Base-by-base conservation (phyloP, 192 early-diverging fungal genomes). In the Coemansia sp. region DNA sequence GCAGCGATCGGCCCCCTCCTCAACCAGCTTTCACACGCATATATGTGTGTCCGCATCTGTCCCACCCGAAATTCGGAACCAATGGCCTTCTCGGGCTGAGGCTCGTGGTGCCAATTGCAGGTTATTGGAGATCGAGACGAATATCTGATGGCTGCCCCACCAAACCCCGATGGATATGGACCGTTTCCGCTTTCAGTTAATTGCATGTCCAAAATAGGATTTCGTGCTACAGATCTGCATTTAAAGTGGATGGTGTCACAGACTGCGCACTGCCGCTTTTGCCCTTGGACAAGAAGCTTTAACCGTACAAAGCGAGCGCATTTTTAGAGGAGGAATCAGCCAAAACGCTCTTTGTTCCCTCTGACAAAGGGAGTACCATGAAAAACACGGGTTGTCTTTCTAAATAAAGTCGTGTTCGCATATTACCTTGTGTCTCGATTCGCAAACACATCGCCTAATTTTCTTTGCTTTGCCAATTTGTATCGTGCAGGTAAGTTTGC, bases 81-180 rank as follows among this genome's bases (percentile, higher is more conserved):
- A 59, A 59, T 59, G 35, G 34, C 15, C 57, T 26, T 7, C 33
- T 38, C n/a, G 1, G 2, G 9, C 57, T 9, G 34, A 5, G 20
- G 16, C 57, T 59, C 57, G 57, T 59, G 57, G 57, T 59, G 57
- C 34, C n/a, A 36, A 26, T 10, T 38, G 20, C 57, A 59, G 57
- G 57, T 18, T 59, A 15, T 35, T 33, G 18, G 9, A 6, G 23
- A 53, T 53, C 46, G 24, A 41, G 39, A 15, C 21, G 6, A 26
- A 6, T 53, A 26, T 26, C 24, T 53, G 51, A 53, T 53, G 51
- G 51, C 51, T 11, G 23, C 12, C 10, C 4, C 51, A 6, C 2
- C 24, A 7, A 12, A 14, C 15, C 7, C 23, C 23, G 24, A 14
- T 21, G 23, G 9, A 53, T 11, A 53, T 53, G 23, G 51, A 53